Evolutionary conservation across 2,329 filamentous ascomycete species (phyloP).

Genomic region (Elsinoe australis): DNA sequence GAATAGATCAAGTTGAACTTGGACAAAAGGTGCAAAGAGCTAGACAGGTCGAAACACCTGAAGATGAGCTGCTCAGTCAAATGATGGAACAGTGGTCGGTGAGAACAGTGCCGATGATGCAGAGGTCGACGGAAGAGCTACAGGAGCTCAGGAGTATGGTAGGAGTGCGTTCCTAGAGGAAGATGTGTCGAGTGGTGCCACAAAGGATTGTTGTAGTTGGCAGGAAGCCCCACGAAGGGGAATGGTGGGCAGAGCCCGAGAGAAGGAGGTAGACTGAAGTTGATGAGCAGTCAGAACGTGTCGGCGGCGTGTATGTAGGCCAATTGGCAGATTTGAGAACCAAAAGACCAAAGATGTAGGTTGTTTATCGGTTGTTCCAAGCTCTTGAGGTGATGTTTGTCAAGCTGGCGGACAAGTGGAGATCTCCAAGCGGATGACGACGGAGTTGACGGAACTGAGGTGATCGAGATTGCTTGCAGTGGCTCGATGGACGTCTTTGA

Average conservation of each 20-base stretch:
- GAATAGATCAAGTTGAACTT: background rate
- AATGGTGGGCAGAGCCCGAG: constrained; percentile 7
- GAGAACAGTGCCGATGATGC: background rate
- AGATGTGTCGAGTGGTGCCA: background rate
- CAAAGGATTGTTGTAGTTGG: constrained; percentile 2
- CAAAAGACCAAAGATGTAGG: background rate
- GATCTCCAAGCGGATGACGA: constrained; percentile 4
- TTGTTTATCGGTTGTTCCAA: background rate
- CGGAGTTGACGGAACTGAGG: background rate
- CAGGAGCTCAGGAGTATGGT: background rate
- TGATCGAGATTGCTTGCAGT: background rate
- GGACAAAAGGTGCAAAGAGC: background rate
- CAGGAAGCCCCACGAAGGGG: constrained; percentile 12
- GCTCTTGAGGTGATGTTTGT: constrained; percentile 10
- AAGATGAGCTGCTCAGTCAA: background rate
- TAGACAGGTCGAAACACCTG: background rate
- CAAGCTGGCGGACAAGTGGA: constrained; percentile 1
- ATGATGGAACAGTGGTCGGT: constrained; percentile 2
- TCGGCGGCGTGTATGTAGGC: background rate
- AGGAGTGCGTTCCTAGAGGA: constrained; percentile 4
- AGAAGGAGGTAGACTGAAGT: background rate
- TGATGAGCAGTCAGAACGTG: background rate
- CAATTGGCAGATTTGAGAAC: constrained; percentile 4
- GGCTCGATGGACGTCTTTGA: constrained; percentile 3
- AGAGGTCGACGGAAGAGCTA: background rate